Evolutionary conservation across 2,329 filamentous ascomycete genomes (phyloP).

Genomic region (Verticillium isaacii): DNA sequence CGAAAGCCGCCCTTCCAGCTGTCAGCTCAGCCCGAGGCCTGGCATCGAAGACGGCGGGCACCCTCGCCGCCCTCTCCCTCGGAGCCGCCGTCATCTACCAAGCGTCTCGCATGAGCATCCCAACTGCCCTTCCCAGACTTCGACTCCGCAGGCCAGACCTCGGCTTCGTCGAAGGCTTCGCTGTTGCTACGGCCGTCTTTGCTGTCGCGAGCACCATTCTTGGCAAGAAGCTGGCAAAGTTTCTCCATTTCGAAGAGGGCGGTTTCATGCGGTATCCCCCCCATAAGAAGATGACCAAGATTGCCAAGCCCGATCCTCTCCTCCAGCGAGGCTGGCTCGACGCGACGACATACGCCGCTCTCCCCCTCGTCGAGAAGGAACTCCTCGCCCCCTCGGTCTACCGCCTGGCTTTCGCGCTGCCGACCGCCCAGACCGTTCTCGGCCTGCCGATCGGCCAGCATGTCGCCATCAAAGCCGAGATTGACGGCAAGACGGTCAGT

Average conservation of each 20-base stretch:
- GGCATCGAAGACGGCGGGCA: conserved; percentile 11
- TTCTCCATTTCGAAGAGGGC: conserved; percentile 25
- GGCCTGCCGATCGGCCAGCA: conserved; percentile 55
- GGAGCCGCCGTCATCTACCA: conserved; percentile 16
- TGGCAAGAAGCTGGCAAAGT: conserved; percentile 21
- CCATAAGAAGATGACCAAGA: conserved; percentile 33
- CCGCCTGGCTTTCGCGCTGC: conserved; percentile 43
- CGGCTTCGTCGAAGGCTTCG: conserved; percentile 31
- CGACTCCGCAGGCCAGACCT: neutral
- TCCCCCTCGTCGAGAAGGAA: conserved; percentile 37
- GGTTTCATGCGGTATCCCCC: conserved; percentile 28
- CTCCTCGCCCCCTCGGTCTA: conserved; percentile 38
- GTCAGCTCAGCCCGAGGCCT: conserved; percentile 5
- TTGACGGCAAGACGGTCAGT: conserved; percentile 39
- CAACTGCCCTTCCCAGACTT: conserved; percentile 12
- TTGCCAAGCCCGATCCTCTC: conserved; percentile 31
- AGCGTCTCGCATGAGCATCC: conserved; percentile 10
- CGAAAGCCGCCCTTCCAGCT: conserved; percentile 5
- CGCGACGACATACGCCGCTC: conserved; percentile 38
- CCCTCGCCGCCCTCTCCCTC: conserved; percentile 14
- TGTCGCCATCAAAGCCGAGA: conserved; percentile 42
- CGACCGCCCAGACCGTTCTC: conserved; percentile 35
- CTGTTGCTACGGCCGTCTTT: conserved; percentile 27
- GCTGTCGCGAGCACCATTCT: conserved; percentile 24
- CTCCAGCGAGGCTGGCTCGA: conserved; percentile 42